Evolutionary conservation across 176 grass and related monocot species (phyloP).

Genomic region (Themeda triandra): DNA sequence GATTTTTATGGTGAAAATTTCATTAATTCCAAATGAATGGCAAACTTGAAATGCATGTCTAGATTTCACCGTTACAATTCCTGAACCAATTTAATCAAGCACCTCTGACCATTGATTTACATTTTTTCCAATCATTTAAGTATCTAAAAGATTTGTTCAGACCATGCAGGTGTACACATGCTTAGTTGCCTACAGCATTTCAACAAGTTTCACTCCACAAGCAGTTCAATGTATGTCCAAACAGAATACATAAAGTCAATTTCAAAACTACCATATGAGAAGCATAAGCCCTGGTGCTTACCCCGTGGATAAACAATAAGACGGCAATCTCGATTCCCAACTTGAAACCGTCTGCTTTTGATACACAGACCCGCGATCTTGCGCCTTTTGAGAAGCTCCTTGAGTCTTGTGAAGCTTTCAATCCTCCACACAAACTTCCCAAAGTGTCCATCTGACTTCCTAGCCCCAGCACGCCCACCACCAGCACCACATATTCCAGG

Average conservation of each 20-base stretch:
- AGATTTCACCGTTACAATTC: not conserved
- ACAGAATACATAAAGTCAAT: slow-evolving; percentile 12
- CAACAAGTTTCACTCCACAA: slow-evolving; percentile 20
- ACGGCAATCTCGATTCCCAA: slow-evolving; percentile 86
- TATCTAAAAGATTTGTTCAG: slow-evolving; percentile 10
- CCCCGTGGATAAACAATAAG: slow-evolving; percentile 99
- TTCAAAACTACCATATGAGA: slow-evolving; percentile 13
- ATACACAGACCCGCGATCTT: slow-evolving; percentile 88
- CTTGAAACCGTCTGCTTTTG: slow-evolving; percentile 93
- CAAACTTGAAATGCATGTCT: not conserved
- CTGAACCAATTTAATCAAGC: slow-evolving; percentile 2
- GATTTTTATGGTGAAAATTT: not conserved
- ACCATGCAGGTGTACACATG: not conserved
- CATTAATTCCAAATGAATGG: slow-evolving; percentile 12
- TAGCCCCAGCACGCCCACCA: slow-evolving; percentile 43
- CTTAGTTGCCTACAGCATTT: not conserved
- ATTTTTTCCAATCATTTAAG: slow-evolving; percentile 4
- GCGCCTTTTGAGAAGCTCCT: slow-evolving; percentile 93
- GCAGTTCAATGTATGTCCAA: slow-evolving; percentile 11
- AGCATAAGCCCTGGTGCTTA: slow-evolving; percentile 32
- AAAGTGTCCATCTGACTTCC: slow-evolving; percentile 82
- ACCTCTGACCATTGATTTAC: not conserved
- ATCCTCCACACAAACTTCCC: slow-evolving; percentile 96
- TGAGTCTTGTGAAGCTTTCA: slow-evolving; percentile 85
- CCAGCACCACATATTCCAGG: slow-evolving; percentile 38